Evolutionary conservation across 2,329 filamentous ascomycete species (phyloP).

Genomic region (Scytalidium lignicola): DNA sequence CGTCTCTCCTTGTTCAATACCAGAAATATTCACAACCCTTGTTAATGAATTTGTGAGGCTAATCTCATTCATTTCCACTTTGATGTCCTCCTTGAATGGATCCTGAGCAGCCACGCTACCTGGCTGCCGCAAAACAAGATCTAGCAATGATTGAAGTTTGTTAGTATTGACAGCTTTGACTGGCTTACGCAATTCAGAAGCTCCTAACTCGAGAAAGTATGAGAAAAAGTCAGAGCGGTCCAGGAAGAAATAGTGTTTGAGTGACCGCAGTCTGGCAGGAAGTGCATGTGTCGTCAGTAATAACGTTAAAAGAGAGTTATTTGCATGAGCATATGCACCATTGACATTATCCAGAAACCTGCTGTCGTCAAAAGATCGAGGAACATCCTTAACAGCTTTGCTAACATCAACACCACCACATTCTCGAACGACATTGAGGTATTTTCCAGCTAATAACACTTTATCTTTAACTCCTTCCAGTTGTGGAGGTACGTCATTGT

Average conservation of each 20-base stretch:
- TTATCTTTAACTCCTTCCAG: slow-evolving; percentile 89
- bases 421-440: slow-evolving; percentile 94
- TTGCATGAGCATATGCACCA: slow-evolving; percentile 89
- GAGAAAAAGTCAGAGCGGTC: slow-evolving; percentile 97
- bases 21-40: slow-evolving; percentile 93
- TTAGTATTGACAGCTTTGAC: slow-evolving; percentile 84
- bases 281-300: slow-evolving; percentile 90
- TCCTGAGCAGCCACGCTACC: slow-evolving; percentile 91
- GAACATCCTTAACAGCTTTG: slow-evolving; percentile 83
- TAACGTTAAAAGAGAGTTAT: slow-evolving; percentile 85
- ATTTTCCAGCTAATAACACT: slow-evolving; percentile 91
- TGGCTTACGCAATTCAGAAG: slow-evolving; percentile 84
- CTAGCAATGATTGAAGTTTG: slow-evolving; percentile 93
- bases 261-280: slow-evolving; percentile 76
- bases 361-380: slow-evolving; percentile 83
- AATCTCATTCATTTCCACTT: slow-evolving; percentile 94
- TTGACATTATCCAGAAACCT: slow-evolving; percentile 96
- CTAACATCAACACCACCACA: slow-evolving; percentile 94
- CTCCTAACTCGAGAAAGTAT: slow-evolving; percentile 89
- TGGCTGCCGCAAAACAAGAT: slow-evolving; percentile 91
- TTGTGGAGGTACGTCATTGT: slow-evolving; percentile 87
- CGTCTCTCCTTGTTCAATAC: slow-evolving; percentile 83
- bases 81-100: slow-evolving; percentile 97
- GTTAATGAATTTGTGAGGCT: slow-evolving; percentile 91
- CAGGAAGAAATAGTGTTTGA: slow-evolving; percentile 99